A percentile compares a stretch with the other conserved stretches of the same genome.
phyloP scores from a whole-genome alignment of 768 basidiomycete genomes.

The Naganishia friedmannii region DNA sequence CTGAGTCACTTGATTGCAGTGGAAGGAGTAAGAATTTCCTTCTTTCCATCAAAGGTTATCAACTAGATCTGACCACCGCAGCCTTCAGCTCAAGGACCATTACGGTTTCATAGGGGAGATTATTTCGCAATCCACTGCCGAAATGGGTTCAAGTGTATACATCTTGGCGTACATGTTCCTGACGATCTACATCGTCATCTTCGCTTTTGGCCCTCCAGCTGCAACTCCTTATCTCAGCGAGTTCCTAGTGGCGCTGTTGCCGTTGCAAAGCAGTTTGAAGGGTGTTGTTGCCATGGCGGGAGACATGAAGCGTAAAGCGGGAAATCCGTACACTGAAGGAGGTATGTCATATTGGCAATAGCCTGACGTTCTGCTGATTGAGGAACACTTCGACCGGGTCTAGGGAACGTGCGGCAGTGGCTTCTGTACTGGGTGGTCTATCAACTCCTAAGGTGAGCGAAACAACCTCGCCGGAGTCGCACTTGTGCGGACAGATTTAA shows the following conservation, averaged over 20 bases:
- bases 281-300: conserved; percentile 22
- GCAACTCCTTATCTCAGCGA: conserved; percentile 25
- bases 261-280: conserved; percentile 21
- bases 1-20: conserved; percentile 16
- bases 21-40: conserved; percentile 16
- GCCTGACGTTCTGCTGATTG: background rate
- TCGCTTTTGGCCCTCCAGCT: conserved; percentile 25
- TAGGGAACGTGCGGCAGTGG: conserved; percentile 31
- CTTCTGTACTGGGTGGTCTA: conserved; percentile 27
- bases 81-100: conserved; percentile 16
- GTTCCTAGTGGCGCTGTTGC: conserved; percentile 19
- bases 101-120: conserved; percentile 32
- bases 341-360: background rate
- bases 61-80: background rate
- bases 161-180: conserved; percentile 12
- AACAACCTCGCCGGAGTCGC: background rate
- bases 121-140: conserved; percentile 9
- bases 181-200: conserved; percentile 11
- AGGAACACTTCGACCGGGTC: background rate
- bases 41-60: too few relatives aligned
- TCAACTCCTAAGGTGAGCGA: conserved; percentile 16
- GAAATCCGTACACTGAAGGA: conserved; percentile 25
- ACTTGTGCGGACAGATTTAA: background rate
- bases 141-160: conserved; percentile 23
- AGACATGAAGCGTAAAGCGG: conserved; percentile 23